phyloP scores from a whole-genome alignment of 345 rosid genomes.

The Gossypium anomalum region DNA sequence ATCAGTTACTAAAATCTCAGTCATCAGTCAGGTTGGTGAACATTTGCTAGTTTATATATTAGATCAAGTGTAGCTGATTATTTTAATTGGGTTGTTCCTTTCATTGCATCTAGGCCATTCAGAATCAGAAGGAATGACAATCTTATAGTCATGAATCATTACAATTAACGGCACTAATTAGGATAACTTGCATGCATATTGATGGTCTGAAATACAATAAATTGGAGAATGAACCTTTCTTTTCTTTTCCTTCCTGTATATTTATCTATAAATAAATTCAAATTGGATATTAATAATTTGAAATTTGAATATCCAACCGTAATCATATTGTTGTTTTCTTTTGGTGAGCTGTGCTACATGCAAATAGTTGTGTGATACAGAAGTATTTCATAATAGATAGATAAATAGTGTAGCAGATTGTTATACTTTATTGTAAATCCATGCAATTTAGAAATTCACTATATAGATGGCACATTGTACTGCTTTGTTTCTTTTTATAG shows the following conservation, averaged over 20 bases:
- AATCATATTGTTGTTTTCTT: slow-evolving; percentile 4
- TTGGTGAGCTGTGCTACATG: background rate
- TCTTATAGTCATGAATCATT: background rate
- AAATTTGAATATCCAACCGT: background rate
- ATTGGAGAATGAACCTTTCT: background rate
- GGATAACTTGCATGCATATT: background rate
- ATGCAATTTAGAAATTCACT: background rate
- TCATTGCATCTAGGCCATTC: slow-evolving; percentile 8
- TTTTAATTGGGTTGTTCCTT: background rate
- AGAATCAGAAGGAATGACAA: slow-evolving; percentile 8
- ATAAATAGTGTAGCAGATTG: background rate
- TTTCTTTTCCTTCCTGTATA: background rate
- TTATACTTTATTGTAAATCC: background rate
- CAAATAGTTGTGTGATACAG: background rate
- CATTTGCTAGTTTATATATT: slow-evolving; percentile 8
- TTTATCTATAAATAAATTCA: background rate
- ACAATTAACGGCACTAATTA: background rate
- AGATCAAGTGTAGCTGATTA: background rate
- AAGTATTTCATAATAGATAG: background rate
- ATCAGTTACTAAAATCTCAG: slow-evolving; percentile 35
- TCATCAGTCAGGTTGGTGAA: slow-evolving; percentile 60
- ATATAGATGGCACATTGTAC: background rate
- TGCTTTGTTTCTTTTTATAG: slow-evolving; percentile 17
- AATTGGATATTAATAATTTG: background rate
- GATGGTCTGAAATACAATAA: background rate